Evolutionary conservation across 768 basidiomycete species (phyloP).

Genomic region (Lentinula lateritia): DNA sequence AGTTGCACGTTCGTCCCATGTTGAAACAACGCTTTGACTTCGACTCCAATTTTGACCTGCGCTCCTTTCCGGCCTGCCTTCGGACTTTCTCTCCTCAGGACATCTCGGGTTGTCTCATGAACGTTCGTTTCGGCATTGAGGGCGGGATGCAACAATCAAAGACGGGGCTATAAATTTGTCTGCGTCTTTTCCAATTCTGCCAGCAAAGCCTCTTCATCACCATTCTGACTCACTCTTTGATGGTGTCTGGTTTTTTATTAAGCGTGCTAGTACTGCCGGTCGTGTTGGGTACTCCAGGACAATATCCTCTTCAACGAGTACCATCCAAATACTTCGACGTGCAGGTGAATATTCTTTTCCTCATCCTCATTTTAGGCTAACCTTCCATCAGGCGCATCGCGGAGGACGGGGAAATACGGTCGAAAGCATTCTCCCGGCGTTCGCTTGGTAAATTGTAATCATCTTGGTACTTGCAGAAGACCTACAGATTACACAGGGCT

Average conservation of each 20-base stretch:
- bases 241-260: not conserved
- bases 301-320: slow-evolving; percentile 1
- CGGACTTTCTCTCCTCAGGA: not conserved
- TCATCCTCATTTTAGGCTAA: not conserved
- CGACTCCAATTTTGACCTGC: not conserved
- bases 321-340: slow-evolving; percentile 38
- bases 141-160: not conserved
- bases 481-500: slow-evolving; percentile 40
- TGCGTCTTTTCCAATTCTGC: not conserved
- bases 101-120: not conserved
- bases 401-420: slow-evolving; percentile 72
- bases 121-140: not conserved
- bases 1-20: not conserved
- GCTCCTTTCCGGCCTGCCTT: not conserved
- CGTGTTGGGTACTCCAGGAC: not conserved
- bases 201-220: not conserved
- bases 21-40: not conserved
- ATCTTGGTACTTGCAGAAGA: slow-evolving; percentile 1
- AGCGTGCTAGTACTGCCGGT: not conserved
- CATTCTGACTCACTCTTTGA: not conserved
- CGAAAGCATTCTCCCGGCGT: slow-evolving; percentile 69
- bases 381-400: slow-evolving; percentile 54
- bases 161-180: not conserved
- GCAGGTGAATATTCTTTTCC: slow-evolving; percentile 29
- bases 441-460: slow-evolving; percentile 55